Percentiles rank a stretch among this genome's conserved stretches.
Evolutionary conservation across 2,329 filamentous ascomycete genomes (phyloP).

Genomic region (Aspergillus sp.): DNA sequence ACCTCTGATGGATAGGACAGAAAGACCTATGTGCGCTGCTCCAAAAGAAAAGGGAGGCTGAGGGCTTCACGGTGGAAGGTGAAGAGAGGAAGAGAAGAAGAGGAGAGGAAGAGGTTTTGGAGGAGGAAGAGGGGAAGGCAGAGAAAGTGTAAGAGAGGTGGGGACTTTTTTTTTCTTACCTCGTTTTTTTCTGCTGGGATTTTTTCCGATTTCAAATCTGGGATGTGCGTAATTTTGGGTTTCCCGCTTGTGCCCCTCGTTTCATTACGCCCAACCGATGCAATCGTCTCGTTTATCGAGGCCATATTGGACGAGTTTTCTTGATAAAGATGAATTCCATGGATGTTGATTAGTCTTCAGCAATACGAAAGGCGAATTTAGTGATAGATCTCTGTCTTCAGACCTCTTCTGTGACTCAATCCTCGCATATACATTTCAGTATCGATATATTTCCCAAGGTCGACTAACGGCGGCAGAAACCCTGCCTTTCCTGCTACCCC

Average conservation of each 20-base stretch:
- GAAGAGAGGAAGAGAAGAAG: slow-evolving; percentile 28
- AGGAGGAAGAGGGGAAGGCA: slow-evolving; percentile 21
- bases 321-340: no score
- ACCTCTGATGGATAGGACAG: slow-evolving; percentile 37
- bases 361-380: no score
- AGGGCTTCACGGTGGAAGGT: slow-evolving; percentile 29
- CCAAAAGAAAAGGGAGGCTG: slow-evolving; percentile 28
- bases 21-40: slow-evolving; percentile 41
- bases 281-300: no score
- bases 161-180: slow-evolving; percentile 16
- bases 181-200: slow-evolving; percentile 16
- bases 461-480: no score
- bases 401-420: no score
- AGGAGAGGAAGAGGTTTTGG: slow-evolving; percentile 26
- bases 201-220: slow-evolving; percentile 32
- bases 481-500: no score
- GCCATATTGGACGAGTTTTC: no score
- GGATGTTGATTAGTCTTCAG: no score
- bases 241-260: slow-evolving; percentile 18
- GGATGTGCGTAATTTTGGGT: slow-evolving; percentile 23
- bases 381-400: no score
- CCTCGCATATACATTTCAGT: no score
- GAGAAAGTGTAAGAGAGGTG: slow-evolving; percentile 23
- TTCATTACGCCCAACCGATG: neutral
- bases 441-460: no score